These are phyloP conservation scores for Creolimax fragrantissima DNA, from an alignment of 78 protist genomes.

Conservation along the genomic window DNA sequence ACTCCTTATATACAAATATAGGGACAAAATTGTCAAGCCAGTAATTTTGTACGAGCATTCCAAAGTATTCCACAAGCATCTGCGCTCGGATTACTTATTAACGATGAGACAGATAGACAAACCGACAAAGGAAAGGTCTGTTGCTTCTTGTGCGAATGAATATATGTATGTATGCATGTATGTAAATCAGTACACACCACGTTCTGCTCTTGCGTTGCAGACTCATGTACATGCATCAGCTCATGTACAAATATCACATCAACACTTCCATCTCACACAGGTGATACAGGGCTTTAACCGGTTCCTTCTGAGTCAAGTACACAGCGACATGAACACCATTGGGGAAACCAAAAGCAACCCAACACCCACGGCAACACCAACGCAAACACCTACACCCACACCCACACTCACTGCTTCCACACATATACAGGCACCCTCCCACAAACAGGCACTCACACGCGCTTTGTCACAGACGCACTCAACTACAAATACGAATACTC, in stretches of 20 bases:
- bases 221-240: no score
- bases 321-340: neutral
- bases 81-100: neutral
- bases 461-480: neutral
- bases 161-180: neutral
- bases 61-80: constrained; percentile 6
- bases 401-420: neutral
- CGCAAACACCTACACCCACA: neutral
- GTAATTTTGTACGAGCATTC: neutral
- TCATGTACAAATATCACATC: no score
- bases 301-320: neutral
- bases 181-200: neutral
- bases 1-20: neutral
- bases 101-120: neutral
- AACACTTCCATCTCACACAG: no score
- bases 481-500: neutral
- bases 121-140: neutral
- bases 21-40: constrained; percentile 14
- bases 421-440: neutral
- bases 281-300: constrained; percentile 1
- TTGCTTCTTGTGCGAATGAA: neutral
- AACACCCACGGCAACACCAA: neutral
- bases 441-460: neutral
- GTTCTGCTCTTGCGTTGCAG: no score
- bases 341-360: no score